Base-by-base conservation (phyloP, 78 protist genomes). In the Dictyostelium discoideum region DNA sequence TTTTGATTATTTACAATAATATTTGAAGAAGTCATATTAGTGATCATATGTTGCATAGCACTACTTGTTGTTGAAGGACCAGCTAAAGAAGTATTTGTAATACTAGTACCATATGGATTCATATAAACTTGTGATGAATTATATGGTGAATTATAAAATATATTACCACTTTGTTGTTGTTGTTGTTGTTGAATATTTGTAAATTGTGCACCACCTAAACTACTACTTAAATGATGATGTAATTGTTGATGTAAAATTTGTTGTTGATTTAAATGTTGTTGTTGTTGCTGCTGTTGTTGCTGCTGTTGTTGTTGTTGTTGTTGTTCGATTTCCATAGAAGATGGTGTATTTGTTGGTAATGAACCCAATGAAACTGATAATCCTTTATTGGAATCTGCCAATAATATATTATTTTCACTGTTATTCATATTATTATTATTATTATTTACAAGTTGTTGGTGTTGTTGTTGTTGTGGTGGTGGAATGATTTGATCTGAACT, bases 41-140 rank as follows among this genome's bases (percentile, higher is more conserved):
- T 72, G 13, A 72, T n/a, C 78, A 72, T 72, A 13, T 72, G 78
- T 26, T 72, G 78, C 78, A 72, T 72, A 3, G 37, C 78, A 72
- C 78, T 72, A 7, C 78, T 72, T n/a, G 40, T 29, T 39, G 83
- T 57, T 11, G 39, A 11, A 3, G 67, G 67, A 39, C 42, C 39
- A 11, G 37, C 9, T 2, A 82, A 18, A 16, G 86, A 82, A 37
- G 86, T 82, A 20, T 69, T 82, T n/a, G 86, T 82, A 5, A 16
- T 74, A 57, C 86, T 82, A 2, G 65, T 60, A 18, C 77, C 76
- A 60, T 82, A 82, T n/a, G 86, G 86, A 82, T 82, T 82, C 48
- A 80, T 26, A 42, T 24, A 80, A 9, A 57, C 7, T 22, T 10
- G 39, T 8, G 48, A 9, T 32, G 37, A 32, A 82, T 77, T 77